Evolutionary conservation across 331 rosid genomes (phyloP).

Genomic region (Quercus tomentella): DNA sequence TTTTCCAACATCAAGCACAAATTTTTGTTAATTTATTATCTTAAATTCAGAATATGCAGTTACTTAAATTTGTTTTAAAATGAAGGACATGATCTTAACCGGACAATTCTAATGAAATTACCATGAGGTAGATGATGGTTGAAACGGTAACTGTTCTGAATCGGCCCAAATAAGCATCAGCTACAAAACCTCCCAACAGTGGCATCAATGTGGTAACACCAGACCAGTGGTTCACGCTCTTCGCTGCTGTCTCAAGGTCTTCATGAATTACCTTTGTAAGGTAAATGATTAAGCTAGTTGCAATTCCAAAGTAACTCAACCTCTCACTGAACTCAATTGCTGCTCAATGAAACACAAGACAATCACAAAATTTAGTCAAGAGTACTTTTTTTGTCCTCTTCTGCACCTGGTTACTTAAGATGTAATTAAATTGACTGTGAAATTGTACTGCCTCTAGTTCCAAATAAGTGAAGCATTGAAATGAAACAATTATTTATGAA

Average conservation of each 20-base stretch:
- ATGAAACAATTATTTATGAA: too few relatives aligned
- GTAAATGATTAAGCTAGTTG: slow-evolving; percentile 73
- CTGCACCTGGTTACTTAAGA: not conserved
- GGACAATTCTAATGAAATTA: slow-evolving; percentile 13
- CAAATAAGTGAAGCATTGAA: too few relatives aligned
- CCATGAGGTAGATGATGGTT: slow-evolving; percentile 61
- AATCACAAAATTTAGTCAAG: not conserved
- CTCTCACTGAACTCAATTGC: slow-evolving; percentile 94
- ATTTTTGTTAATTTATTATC: not conserved
- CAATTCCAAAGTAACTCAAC: slow-evolving; percentile 81
- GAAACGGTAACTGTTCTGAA: slow-evolving; percentile 67
- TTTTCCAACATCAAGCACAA: not conserved
- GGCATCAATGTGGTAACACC: slow-evolving; percentile 92
- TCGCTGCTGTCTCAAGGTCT: slow-evolving; percentile 84
- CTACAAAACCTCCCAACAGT: slow-evolving; percentile 79
- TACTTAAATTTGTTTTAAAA: too few relatives aligned
- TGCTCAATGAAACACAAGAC: slow-evolving; percentile 19
- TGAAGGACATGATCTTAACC: not conserved
- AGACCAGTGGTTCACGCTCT: slow-evolving; percentile 78
- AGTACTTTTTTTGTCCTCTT: not conserved
- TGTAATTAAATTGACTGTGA: not conserved
- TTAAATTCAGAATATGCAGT: not conserved
- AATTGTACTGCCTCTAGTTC: not conserved
- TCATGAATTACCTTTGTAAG: slow-evolving; percentile 72
- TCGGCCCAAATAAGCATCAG: slow-evolving; percentile 89